Conservation (phyloP, 202 grass and related monocot species). For the Thinopyrum obtusiflorum region DNA sequence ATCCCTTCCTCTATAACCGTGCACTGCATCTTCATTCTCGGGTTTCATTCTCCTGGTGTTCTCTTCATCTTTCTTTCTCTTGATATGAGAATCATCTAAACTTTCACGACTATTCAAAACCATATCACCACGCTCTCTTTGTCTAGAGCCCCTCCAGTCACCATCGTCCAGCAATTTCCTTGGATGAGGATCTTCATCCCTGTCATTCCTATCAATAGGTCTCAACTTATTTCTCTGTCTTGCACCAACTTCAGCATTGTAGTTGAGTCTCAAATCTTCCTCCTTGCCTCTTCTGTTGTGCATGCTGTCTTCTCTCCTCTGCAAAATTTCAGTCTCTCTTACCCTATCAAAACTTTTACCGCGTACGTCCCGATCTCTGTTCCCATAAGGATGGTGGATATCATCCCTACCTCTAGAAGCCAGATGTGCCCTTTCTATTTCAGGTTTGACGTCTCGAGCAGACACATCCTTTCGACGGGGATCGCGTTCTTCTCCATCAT, state of each 20-base stretch:
- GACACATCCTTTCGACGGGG: conserved; percentile 42
- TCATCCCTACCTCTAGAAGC: conserved; percentile 72
- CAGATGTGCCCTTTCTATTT: conserved; percentile 42
- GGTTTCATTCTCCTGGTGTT: conserved; percentile 62
- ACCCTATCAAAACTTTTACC: conserved; percentile 83
- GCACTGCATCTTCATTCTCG: conserved; percentile 47
- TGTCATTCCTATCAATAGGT: conserved; percentile 65
- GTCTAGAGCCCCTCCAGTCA: conserved; percentile 72
- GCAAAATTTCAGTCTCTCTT: conserved; percentile 55
- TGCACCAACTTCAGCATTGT: conserved; percentile 53
- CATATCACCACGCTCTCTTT: conserved; percentile 60
- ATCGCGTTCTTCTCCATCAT: conserved; percentile 51
- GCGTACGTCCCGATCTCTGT: conserved; percentile 54
- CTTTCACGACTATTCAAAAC: conserved; percentile 54
- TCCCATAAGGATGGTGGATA: conserved; percentile 48
- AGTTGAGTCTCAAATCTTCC: conserved; percentile 65
- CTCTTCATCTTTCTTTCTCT: conserved; percentile 87
- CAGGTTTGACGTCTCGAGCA: conserved; percentile 37
- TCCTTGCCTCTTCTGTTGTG: conserved; percentile 74
- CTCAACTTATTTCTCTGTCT: conserved; percentile 67
- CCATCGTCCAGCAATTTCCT: conserved; percentile 69
- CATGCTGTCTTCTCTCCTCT: conserved; percentile 72
- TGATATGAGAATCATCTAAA: conserved; percentile 67
- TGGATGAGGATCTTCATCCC: conserved; percentile 61
- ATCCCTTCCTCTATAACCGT: conserved; percentile 56